Conservation (phyloP, 2,329 filamentous ascomycete species). For the Fusarium marasasianum region DNA sequence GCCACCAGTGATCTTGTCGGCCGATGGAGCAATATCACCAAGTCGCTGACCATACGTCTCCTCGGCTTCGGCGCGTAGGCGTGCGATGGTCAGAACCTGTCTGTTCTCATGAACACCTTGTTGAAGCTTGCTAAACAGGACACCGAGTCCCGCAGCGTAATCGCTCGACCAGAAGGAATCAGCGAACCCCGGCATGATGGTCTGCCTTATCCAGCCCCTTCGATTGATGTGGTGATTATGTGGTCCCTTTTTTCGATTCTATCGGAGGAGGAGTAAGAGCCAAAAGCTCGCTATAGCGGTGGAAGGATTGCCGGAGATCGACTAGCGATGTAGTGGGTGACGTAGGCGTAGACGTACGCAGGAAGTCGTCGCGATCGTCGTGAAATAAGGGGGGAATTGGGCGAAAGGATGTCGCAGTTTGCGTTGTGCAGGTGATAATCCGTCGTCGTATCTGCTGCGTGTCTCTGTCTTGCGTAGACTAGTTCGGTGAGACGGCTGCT, state of each 20-base stretch:
- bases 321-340: slow-evolving; percentile 12
- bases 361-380: slow-evolving; percentile 25
- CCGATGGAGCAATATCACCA: slow-evolving; percentile 80
- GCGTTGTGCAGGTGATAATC: slow-evolving; percentile 16
- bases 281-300: slow-evolving; percentile 21
- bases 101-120: slow-evolving; percentile 96
- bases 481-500: slow-evolving; percentile 34
- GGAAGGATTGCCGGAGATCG: slow-evolving; percentile 10
- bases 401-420: slow-evolving; percentile 13
- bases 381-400: slow-evolving; percentile 11
- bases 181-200: slow-evolving; percentile 84
- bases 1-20: slow-evolving; percentile 83
- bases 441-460: slow-evolving; percentile 36
- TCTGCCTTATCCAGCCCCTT: slow-evolving; percentile 42
- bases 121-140: slow-evolving; percentile 95
- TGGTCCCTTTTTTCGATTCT: slow-evolving; percentile 12
- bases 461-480: slow-evolving; percentile 39
- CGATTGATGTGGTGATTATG: slow-evolving; percentile 21
- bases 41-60: slow-evolving; percentile 86
- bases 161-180: slow-evolving; percentile 98
- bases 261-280: slow-evolving; percentile 11
- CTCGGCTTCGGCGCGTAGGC: slow-evolving; percentile 94
- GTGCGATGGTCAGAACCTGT: slow-evolving; percentile 89
- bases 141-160: slow-evolving; percentile 93
- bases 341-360: slow-evolving; percentile 15